phyloP scores from a whole-genome alignment of 2,329 filamentous ascomycete genomes.

The Grosmannia huntii region DNA sequence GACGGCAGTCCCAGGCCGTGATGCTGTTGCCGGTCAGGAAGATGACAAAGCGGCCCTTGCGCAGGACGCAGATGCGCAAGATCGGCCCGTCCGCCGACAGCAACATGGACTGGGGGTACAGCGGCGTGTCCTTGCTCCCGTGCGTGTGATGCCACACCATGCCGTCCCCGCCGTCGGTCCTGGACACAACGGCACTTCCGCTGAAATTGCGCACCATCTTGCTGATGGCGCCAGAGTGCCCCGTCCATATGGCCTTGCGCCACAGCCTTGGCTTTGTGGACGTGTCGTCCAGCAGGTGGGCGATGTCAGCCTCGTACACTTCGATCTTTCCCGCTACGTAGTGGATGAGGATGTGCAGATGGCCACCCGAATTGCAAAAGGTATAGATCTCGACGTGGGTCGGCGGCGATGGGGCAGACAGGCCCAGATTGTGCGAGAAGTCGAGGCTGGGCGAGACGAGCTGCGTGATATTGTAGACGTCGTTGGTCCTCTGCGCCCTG shows the following conservation, averaged over 20 bases:
- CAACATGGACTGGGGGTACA: slow-evolving; percentile 38
- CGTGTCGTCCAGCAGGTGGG: slow-evolving; percentile 66
- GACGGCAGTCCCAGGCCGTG: slow-evolving; percentile 67
- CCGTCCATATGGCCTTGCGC: slow-evolving; percentile 62
- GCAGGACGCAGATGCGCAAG: slow-evolving; percentile 65
- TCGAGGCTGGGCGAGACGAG: slow-evolving; percentile 46
- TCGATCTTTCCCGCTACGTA: slow-evolving; percentile 76
- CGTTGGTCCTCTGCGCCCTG: slow-evolving; percentile 49
- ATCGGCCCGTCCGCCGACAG: slow-evolving; percentile 59
- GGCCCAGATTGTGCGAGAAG: slow-evolving; percentile 20
- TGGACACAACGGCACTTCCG: slow-evolving; percentile 67
- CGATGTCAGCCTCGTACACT: slow-evolving; percentile 66
- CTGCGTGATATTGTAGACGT: slow-evolving; percentile 79
- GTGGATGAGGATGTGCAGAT: slow-evolving; percentile 64
- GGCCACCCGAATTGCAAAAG: slow-evolving; percentile 56
- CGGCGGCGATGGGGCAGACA: neutral
- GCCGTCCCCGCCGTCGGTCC: slow-evolving; percentile 65
- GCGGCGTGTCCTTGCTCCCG: slow-evolving; percentile 30
- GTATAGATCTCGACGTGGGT: slow-evolving; percentile 55
- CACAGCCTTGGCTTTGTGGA: slow-evolving; percentile 46
- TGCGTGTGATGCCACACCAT: slow-evolving; percentile 67
- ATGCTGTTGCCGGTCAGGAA: slow-evolving; percentile 61
- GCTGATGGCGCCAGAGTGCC: slow-evolving; percentile 66
- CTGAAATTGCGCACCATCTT: slow-evolving; percentile 80
- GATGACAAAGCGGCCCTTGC: slow-evolving; percentile 68